Evolutionary conservation across 805 yeast species (phyloP).

Genomic region (Yamadazyma nakazawae): DNA sequence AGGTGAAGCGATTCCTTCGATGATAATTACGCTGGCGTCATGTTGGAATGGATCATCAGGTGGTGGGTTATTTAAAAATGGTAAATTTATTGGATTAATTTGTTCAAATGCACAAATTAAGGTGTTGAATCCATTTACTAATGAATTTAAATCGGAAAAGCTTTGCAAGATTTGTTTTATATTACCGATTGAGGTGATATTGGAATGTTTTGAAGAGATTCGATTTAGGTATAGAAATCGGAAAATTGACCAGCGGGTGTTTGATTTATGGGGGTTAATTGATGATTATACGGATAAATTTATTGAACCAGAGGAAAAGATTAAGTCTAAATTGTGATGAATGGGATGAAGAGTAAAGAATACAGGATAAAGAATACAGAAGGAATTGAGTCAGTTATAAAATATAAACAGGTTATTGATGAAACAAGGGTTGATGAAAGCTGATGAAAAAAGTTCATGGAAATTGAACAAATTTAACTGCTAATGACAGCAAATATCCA

Average conservation of each 20-base stretch:
- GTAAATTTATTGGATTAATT: constrained; percentile 38
- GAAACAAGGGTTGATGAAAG: no score
- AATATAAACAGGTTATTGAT: no score
- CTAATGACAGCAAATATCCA: no score
- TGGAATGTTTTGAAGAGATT: constrained; percentile 18
- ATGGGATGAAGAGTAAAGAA: no score
- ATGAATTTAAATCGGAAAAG: constrained; percentile 23
- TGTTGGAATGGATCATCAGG: constrained; percentile 55
- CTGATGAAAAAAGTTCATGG: no score
- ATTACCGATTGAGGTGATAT: constrained; percentile 31
- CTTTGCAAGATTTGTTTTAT: constrained; percentile 28
- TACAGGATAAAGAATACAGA: no score
- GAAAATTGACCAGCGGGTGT: constrained; percentile 4
- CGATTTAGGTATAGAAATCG: background rate
- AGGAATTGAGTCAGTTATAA: no score
- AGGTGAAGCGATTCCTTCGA: constrained; percentile 4
- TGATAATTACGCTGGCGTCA: constrained; percentile 38
- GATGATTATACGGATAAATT: background rate
- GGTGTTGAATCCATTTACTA: constrained; percentile 15
- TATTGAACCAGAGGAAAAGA: no score
- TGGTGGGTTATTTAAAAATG: constrained; percentile 36
- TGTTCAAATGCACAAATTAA: constrained; percentile 43
- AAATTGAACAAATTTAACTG: no score
- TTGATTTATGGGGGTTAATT: constrained; percentile 11
- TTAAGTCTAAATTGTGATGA: no score